Evolutionary conservation across 495 filamentous ascomycete genomes (phyloP).

Genomic region (Annulohypoxylon bovei): DNA sequence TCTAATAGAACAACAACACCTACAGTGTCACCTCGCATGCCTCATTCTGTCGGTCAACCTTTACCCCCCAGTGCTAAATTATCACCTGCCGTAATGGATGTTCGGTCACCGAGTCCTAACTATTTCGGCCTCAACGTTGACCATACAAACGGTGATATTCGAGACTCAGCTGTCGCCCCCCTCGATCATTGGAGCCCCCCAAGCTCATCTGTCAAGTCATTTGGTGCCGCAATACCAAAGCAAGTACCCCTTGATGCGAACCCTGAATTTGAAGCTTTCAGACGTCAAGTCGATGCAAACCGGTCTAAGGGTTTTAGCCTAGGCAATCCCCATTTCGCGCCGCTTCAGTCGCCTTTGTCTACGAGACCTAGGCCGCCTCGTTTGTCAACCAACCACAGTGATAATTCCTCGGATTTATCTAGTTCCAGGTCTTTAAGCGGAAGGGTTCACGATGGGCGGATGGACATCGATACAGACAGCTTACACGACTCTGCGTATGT

Average conservation of each 20-base stretch:
- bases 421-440: slow-evolving; percentile 30
- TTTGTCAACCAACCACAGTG: slow-evolving; percentile 53
- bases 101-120: slow-evolving; percentile 71
- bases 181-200: slow-evolving; percentile 78
- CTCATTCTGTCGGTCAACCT: slow-evolving; percentile 58
- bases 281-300: slow-evolving; percentile 72
- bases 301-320: slow-evolving; percentile 61
- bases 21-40: slow-evolving; percentile 52
- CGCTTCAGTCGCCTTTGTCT: slow-evolving; percentile 44
- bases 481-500: slow-evolving; percentile 58
- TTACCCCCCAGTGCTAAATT: slow-evolving; percentile 48
- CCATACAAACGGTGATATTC: slow-evolving; percentile 60
- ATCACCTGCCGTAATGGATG: slow-evolving; percentile 50
- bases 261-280: slow-evolving; percentile 79
- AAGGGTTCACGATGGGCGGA: slow-evolving; percentile 35
- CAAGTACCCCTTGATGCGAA: slow-evolving; percentile 76
- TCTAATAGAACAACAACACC: slow-evolving; percentile 54
- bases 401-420: slow-evolving; percentile 45
- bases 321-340: slow-evolving; percentile 57
- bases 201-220: slow-evolving; percentile 73
- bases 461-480: slow-evolving; percentile 49
- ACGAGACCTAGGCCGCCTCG: slow-evolving; percentile 51
- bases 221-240: slow-evolving; percentile 72
- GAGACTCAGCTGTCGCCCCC: slow-evolving; percentile 66
- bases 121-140: slow-evolving; percentile 84